Base-by-base conservation (phyloP, 2,329 filamentous ascomycete genomes). In the Huntiella moniliformis region DNA sequence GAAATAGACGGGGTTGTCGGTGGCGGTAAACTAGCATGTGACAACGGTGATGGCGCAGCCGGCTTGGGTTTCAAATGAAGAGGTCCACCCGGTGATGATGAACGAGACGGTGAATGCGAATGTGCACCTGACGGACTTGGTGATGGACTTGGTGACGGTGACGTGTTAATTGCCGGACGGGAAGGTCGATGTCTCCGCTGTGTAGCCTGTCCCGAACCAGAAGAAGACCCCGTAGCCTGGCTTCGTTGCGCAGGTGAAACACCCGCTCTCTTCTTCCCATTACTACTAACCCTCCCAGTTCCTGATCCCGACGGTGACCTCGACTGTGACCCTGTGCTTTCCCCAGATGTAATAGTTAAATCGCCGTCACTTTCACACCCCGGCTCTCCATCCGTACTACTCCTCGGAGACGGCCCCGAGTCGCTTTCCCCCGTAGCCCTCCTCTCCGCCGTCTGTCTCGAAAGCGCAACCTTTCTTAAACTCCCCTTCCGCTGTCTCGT, bases 381-480 rank as follows among this genome's bases (percentile, higher is more conserved):
- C 3, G 22, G 22, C 10, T 28, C 22, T 28, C 43, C 44, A 13
- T 51, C 50, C 22, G 40, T 44, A 5, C 44, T 46, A 22, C 40
- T 43, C 17, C 41, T 40, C 6, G 46, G 50, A 31, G 43, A 44
- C 8, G 49, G 44, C 17, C 44, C 44, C n/a, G 46, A 47, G 34
- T 44, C 41, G 32, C 45, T 28, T 8, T 42, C n/a, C 7, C 13
- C 16, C 15, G 43, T 4, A 8, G 43, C 8, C 31, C 5, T 22
- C 34, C 18, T 45, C 35, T 40, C 43, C 15, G 43, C 22, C 17
- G 36, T 35, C 22, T 28, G 22, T 28, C 22, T 6, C 10, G 22
- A 28, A 6, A 94, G 67, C 18, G 85, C 86, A 8, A 83, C 84
- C 61, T 94, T 94, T 50, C 87, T 74, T 58, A 95, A 66, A 8